Evolutionary conservation across 352 stramenopile genomes (phyloP).

Genomic region (Pythium brachiatum): DNA sequence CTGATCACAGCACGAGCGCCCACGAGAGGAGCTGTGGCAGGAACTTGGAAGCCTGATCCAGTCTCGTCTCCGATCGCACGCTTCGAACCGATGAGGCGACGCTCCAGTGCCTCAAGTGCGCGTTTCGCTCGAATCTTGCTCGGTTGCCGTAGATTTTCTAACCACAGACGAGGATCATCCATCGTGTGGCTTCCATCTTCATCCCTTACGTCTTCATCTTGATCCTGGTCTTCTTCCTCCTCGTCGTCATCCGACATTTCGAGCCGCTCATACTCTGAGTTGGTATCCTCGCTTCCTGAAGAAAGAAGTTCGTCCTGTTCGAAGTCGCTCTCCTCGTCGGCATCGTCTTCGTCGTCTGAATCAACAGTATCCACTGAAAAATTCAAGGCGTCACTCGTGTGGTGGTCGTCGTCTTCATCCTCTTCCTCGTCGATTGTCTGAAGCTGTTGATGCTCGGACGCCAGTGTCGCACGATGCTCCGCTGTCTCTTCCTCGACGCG

Average conservation of each 20-base stretch:
- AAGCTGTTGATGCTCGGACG: not conserved
- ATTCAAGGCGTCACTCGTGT: slow-evolving; percentile 1
- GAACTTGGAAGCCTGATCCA: slow-evolving; percentile 6
- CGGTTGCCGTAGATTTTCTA: slow-evolving; percentile 49
- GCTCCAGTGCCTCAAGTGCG: slow-evolving; percentile 61
- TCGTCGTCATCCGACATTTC: slow-evolving; percentile 71
- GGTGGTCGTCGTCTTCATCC: slow-evolving; percentile 9
- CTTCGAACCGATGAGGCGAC: slow-evolving; percentile 64
- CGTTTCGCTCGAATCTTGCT: slow-evolving; percentile 49
- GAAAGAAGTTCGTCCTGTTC: slow-evolving; percentile 80
- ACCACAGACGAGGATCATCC: slow-evolving; percentile 40
- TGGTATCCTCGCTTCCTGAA: slow-evolving; percentile 66
- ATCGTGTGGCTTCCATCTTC: not conserved
- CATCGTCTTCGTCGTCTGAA: slow-evolving; percentile 17
- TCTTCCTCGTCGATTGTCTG: slow-evolving; percentile 17
- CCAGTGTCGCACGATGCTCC: not conserved
- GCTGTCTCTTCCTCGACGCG: slow-evolving; percentile 22
- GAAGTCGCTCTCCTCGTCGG: slow-evolving; percentile 81
- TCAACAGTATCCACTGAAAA: slow-evolving; percentile 24
- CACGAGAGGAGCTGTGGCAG: too few relatives aligned
- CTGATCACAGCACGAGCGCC: too few relatives aligned
- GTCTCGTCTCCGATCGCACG: not conserved
- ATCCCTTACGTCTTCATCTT: slow-evolving; percentile 20
- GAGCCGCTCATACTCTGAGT: slow-evolving; percentile 77
- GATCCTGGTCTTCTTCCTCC: slow-evolving; percentile 25